Evolutionary conservation across 2,329 filamentous ascomycete species (phyloP), one percentile per base, ranked within the genome.

Genomic region (Penicillium sp.): DNA sequence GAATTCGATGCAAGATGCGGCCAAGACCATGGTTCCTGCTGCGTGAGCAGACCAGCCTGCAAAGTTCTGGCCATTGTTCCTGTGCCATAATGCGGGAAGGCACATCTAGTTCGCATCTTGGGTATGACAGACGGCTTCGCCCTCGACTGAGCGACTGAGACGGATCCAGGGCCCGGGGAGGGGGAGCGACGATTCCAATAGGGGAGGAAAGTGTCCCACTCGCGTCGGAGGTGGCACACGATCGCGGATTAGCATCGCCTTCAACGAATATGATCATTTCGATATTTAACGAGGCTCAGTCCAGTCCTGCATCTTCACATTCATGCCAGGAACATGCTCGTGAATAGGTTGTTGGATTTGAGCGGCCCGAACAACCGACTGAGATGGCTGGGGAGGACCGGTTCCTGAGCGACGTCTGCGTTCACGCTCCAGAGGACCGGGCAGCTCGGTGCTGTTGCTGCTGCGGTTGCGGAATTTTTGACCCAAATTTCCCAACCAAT

Each of bases 401-500:
- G 86, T 88, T 3, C 86, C 86, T 57, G 83, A 84, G 56, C 86
- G 80, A 67, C 86, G 80, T 69, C 86, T 78, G 69, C 86, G 77
- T 71, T 88, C 86, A 45, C 86, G 76, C 73, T 89, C 81, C 14
- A 78, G 67, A 5, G 78, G 75, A 8, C 79, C 78, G 5, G 74
- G 77, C 6, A 74, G 66, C 47, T 79, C 78, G 11, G 74, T 77
- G 41, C 75, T 75, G 63, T 76, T 76, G 60, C 75, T 72, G 42
- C 76, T 72, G 45, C 75, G 78, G 67, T 73, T 78, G 67, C 82
- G 84, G 74, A 90, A 86, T 69, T 87, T 85, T 61, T 84, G 84
- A 63, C 83, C 82, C 65, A 88, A 80, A 10, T 82, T 84, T 49
- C 84, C 82, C 69, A 88, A 84, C 90, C 90, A 95, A 61, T 87